phyloP scores from a whole-genome alignment of 1,139 yeast genomes.

The Candida sp. region DNA sequence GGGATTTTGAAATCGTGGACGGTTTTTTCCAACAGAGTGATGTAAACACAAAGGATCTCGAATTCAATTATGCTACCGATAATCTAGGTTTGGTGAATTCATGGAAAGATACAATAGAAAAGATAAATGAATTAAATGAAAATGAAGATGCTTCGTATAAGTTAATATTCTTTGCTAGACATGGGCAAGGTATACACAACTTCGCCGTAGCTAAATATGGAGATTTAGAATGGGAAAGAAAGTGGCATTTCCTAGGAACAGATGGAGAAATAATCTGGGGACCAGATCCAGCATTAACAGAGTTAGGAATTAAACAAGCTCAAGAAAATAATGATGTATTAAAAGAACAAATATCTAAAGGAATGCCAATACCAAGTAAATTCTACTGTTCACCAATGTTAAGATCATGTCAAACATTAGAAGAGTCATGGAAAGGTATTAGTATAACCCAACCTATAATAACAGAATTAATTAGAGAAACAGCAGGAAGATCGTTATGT shows the following conservation, averaged over 20 bases:
- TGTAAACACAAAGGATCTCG: slow-evolving; percentile 40
- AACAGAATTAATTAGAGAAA: slow-evolving; percentile 63
- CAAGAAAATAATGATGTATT: slow-evolving; percentile 43
- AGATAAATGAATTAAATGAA: slow-evolving; percentile 34
- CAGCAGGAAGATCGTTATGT: slow-evolving; percentile 65
- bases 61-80: slow-evolving; percentile 42
- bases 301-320: slow-evolving; percentile 48
- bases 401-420: slow-evolving; percentile 57
- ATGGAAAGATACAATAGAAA: slow-evolving; percentile 41
- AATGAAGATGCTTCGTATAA: slow-evolving; percentile 39
- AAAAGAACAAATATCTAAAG: slow-evolving; percentile 36
- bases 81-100: slow-evolving; percentile 46
- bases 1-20: slow-evolving; percentile 41
- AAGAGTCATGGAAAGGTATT: slow-evolving; percentile 55
- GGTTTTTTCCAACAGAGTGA: slow-evolving; percentile 56
- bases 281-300: slow-evolving; percentile 66
- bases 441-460: slow-evolving; percentile 30
- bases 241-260: slow-evolving; percentile 55
- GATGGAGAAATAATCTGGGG: slow-evolving; percentile 63
- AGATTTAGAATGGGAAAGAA: slow-evolving; percentile 50
- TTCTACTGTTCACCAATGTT: slow-evolving; percentile 66
- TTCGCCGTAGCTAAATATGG: slow-evolving; percentile 58
- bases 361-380: slow-evolving; percentile 52
- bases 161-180: slow-evolving; percentile 62
- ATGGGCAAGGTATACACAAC: slow-evolving; percentile 79